Conservation (phyloP, 257 asterid genomes). For the Rehmannia glutinosa region DNA sequence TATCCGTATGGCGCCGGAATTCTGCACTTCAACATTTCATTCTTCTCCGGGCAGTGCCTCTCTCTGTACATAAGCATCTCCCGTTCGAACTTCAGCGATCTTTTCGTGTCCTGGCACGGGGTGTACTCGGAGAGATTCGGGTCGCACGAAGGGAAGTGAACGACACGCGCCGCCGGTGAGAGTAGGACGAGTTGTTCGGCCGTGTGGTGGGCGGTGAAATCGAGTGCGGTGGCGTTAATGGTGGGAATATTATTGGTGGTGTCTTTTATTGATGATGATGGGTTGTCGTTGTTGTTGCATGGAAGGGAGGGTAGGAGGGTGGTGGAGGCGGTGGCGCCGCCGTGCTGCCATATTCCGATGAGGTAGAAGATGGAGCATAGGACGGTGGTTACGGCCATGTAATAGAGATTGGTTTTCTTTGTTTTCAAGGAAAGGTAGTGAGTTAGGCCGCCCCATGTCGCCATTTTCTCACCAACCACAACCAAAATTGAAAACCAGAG, state of each 20-base stretch:
- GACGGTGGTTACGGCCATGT: constrained; percentile 40
- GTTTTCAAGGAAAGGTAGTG: constrained; percentile 45
- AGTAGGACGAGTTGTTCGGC: constrained; percentile 45
- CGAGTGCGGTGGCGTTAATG: constrained; percentile 33
- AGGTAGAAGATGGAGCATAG: constrained; percentile 69
- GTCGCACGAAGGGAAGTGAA: constrained; percentile 54
- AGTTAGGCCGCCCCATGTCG: constrained; percentile 40
- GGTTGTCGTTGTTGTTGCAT: constrained; percentile 28
- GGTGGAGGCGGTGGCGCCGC: constrained; percentile 38
- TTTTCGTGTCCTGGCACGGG: constrained; percentile 67
- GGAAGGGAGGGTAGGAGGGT: constrained; percentile 32
- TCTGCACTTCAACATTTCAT: constrained; percentile 53
- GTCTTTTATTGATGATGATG: neutral
- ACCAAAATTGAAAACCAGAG: neutral
- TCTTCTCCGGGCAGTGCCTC: constrained; percentile 79
- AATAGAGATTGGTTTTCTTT: constrained; percentile 57
- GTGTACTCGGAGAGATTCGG: constrained; percentile 67
- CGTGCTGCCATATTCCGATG: constrained; percentile 66
- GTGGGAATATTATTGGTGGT: too few species aligned
- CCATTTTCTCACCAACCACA: constrained; percentile 44
- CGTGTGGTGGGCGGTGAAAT: constrained; percentile 64
- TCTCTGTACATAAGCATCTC: constrained; percentile 59
- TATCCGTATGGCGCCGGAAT: constrained; percentile 89
- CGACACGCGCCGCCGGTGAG: constrained; percentile 42
- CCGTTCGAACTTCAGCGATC: constrained; percentile 66